These are phyloP conservation scores for Eremochloa ophiuroides DNA, from an alignment of 176 grass and related monocot genomes.

Conservation along the genomic window DNA sequence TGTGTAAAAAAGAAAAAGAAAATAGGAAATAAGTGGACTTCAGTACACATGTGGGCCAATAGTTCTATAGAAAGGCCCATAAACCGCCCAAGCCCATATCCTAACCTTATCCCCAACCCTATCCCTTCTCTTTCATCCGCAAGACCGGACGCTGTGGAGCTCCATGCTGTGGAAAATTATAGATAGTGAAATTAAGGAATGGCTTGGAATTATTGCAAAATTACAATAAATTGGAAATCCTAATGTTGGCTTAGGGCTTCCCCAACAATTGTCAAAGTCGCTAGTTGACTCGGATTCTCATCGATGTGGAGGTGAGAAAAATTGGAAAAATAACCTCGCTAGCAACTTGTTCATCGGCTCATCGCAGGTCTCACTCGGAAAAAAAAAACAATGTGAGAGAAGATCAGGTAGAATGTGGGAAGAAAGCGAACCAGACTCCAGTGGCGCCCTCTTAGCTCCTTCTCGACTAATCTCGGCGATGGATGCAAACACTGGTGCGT, in stretches of 20 bases:
- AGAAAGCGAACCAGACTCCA: background rate
- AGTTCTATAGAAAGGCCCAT: too few species aligned
- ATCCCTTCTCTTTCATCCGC: too few species aligned
- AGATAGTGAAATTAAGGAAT: slow-evolving; percentile 11
- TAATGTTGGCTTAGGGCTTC: background rate
- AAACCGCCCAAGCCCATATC: too few species aligned
- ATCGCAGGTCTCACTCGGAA: background rate
- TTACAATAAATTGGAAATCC: background rate
- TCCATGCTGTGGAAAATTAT: slow-evolving; percentile 12
- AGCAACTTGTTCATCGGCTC: background rate
- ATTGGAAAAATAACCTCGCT: background rate
- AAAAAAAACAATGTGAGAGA: background rate
- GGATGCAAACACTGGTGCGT: background rate
- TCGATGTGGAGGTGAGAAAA: background rate
- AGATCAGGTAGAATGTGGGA: background rate
- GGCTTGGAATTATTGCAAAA: background rate
- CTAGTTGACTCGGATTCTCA: background rate
- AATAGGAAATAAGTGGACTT: too few species aligned
- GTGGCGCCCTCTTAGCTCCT: background rate
- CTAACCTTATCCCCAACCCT: too few species aligned
- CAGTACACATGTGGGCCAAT: too few species aligned
- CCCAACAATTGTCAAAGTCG: background rate
- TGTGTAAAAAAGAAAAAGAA: too few species aligned
- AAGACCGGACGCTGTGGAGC: too few species aligned
- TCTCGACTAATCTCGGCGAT: too few species aligned